A percentile compares a stretch with the other conserved stretches of the same genome.
Evolutionary conservation across 768 basidiomycete genomes (phyloP).

Genomic region (Leucocoprinus sp.): DNA sequence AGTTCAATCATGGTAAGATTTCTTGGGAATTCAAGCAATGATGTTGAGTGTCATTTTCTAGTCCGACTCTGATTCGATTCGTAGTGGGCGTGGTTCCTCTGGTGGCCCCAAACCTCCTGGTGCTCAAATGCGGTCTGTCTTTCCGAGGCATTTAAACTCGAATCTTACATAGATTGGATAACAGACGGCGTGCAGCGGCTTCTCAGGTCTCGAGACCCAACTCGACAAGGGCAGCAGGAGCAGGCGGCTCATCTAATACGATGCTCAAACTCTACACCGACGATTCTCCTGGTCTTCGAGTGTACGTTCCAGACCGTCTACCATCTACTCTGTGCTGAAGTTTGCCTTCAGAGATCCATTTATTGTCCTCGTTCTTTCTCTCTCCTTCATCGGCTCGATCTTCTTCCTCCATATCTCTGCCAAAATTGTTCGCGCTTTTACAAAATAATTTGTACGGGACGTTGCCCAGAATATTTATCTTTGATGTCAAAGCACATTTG

Average conservation of each 20-base stretch:
- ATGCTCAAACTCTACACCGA: slow-evolving; percentile 99
- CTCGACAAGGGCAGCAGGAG: slow-evolving; percentile 84
- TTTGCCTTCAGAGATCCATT: slow-evolving; percentile 71
- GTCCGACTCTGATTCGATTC: slow-evolving; percentile 77
- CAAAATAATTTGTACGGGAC: slow-evolving; percentile 45
- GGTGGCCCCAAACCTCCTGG: slow-evolving; percentile 68
- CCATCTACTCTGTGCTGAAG: slow-evolving; percentile 3
- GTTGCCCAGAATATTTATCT: slow-evolving; percentile 6
- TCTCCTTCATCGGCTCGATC: slow-evolving; percentile 95
- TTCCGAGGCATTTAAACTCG: not conserved
- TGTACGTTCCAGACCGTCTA: slow-evolving; percentile 40
- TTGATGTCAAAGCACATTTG: not conserved
- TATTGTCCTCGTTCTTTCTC: slow-evolving; percentile 90
- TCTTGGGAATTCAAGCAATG: not conserved
- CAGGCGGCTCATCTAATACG: slow-evolving; percentile 94
- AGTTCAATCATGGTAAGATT: slow-evolving; percentile 30
- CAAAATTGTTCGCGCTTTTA: slow-evolving; percentile 86
- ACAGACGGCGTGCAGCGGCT: slow-evolving; percentile 67
- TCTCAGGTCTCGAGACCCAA: slow-evolving; percentile 66
- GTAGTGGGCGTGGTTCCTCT: slow-evolving; percentile 32
- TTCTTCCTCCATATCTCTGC: slow-evolving; percentile 98
- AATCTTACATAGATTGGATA: slow-evolving; percentile 4
- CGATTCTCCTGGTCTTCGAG: slow-evolving; percentile 92
- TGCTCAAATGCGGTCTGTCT: slow-evolving; percentile 69
- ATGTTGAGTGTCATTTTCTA: slow-evolving; percentile 19